Percentiles rank a stretch among this genome's conserved stretches.
These are phyloP conservation scores for Diversispora eburnea DNA, from an alignment of 192 early-diverging fungal genomes.

Conservation along the genomic window DNA sequence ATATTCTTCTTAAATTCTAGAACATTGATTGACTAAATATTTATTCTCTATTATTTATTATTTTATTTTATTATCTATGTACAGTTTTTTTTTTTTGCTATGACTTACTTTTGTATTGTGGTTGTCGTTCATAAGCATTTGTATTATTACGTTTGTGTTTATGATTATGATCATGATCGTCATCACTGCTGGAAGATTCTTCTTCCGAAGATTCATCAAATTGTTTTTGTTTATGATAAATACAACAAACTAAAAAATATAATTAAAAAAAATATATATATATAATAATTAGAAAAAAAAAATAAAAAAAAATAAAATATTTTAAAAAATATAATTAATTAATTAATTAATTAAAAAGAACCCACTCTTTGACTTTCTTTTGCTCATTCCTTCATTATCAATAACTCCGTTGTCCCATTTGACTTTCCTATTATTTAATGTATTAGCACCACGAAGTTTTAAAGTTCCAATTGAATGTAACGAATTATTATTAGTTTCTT, in stretches of 20 bases:
- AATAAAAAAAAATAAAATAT: too few species aligned
- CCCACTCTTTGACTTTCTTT: slow-evolving; percentile 62
- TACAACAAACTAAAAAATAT: slow-evolving; percentile 58
- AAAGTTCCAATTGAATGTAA: slow-evolving; percentile 39
- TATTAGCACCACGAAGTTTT: slow-evolving; percentile 43
- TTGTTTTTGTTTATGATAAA: slow-evolving; percentile 53
- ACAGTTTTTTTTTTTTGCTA: too few species aligned
- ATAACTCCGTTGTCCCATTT: slow-evolving; percentile 59
- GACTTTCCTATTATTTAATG: slow-evolving; percentile 36
- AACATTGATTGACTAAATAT: too few species aligned
- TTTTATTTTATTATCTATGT: too few species aligned
- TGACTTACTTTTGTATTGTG: slow-evolving; percentile 35
- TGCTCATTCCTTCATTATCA: slow-evolving; percentile 63
- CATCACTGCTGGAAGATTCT: slow-evolving; percentile 25
- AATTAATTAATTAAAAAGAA: neutral
- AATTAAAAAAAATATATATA: neutral
- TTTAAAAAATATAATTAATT: neutral
- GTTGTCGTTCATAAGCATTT: slow-evolving; percentile 45
- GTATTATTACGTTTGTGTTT: slow-evolving; percentile 29
- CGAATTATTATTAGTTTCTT: neutral
- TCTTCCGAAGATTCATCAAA: slow-evolving; percentile 43
- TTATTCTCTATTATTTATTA: too few species aligned
- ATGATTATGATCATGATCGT: slow-evolving; percentile 22
- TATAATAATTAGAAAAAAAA: neutral
- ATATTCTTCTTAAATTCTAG: too few species aligned